Evolutionary conservation across 768 basidiomycete genomes (phyloP).

Genomic region (Tephrocybe sp.): DNA sequence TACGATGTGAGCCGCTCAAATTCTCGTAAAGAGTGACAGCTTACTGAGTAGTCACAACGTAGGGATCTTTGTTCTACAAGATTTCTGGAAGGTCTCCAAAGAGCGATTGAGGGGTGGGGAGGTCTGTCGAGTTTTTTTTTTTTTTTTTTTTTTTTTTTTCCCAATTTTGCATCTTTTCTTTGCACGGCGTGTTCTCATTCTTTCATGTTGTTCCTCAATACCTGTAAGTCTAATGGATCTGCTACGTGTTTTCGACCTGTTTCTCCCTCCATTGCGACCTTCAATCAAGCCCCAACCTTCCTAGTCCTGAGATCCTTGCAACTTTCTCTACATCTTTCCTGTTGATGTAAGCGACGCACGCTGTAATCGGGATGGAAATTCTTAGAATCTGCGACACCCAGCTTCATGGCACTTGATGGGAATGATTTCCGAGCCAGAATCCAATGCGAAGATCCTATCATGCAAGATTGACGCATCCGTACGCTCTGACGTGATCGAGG

Average conservation of each 20-base stretch:
- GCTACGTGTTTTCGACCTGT: no score
- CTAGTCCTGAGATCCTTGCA: no score
- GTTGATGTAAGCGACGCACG: not conserved
- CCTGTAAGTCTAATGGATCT: no score
- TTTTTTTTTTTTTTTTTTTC: not conserved
- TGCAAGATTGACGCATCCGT: not conserved
- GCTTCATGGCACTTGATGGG: not conserved
- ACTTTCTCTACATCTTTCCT: no score
- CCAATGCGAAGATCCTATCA: not conserved
- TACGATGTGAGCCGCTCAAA: constrained; percentile 30
- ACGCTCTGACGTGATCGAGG: no score
- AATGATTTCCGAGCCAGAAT: not conserved
- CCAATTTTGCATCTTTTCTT: not conserved
- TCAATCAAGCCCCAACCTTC: no score
- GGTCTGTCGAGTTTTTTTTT: not conserved
- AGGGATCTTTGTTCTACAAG: constrained; percentile 35
- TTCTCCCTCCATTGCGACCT: no score
- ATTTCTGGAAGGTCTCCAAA: constrained; percentile 23
- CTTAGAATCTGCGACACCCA: not conserved
- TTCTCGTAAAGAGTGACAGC: not conserved
- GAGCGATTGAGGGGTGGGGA: not conserved
- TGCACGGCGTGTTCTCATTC: no score
- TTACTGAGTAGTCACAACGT: not conserved
- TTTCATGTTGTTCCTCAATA: no score
- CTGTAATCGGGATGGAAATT: not conserved